Evolutionary conservation across 805 yeast species (phyloP).

Genomic region (Candida pseudoglaebosa): DNA sequence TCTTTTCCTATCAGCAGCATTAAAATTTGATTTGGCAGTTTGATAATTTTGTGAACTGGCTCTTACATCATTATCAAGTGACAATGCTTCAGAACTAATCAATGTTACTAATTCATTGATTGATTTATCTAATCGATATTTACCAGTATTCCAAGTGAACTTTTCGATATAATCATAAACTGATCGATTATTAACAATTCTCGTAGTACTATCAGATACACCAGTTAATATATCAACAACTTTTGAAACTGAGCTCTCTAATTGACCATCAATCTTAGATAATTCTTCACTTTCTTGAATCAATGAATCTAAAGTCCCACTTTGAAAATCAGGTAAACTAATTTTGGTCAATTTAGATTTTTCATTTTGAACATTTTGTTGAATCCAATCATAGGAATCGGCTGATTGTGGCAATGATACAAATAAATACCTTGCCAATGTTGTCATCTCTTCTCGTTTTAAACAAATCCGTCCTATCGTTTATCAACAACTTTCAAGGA

Average conservation of each 20-base stretch:
- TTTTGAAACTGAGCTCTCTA: constrained; percentile 65
- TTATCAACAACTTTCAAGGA: constrained; percentile 2
- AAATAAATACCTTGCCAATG: constrained; percentile 44
- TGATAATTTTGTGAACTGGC: constrained; percentile 70
- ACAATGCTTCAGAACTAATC: constrained; percentile 72
- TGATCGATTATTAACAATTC: constrained; percentile 39
- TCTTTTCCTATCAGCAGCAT: constrained; percentile 88
- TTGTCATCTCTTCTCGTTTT: constrained; percentile 23
- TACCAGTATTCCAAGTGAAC: constrained; percentile 85
- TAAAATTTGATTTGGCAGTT: constrained; percentile 75
- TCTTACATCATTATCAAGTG: constrained; percentile 82
- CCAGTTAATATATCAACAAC: constrained; percentile 66
- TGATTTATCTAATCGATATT: constrained; percentile 81
- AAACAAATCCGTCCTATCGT: too few relatives aligned
- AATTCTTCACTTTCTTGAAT: constrained; percentile 91
- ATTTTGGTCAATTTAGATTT: constrained; percentile 54
- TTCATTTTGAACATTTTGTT: constrained; percentile 53
- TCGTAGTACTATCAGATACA: constrained; percentile 26
- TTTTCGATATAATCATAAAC: constrained; percentile 65
- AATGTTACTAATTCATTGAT: constrained; percentile 68
- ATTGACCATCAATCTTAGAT: constrained; percentile 74
- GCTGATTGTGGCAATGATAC: constrained; percentile 58
- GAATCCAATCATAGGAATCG: constrained; percentile 51
- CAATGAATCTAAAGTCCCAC: constrained; percentile 89
- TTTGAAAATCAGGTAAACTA: constrained; percentile 78